Evolutionary conservation across 2,329 filamentous ascomycete genomes (phyloP), one percentile per base, ranked within the genome.

Genomic region (Aureobasidium sp.): DNA sequence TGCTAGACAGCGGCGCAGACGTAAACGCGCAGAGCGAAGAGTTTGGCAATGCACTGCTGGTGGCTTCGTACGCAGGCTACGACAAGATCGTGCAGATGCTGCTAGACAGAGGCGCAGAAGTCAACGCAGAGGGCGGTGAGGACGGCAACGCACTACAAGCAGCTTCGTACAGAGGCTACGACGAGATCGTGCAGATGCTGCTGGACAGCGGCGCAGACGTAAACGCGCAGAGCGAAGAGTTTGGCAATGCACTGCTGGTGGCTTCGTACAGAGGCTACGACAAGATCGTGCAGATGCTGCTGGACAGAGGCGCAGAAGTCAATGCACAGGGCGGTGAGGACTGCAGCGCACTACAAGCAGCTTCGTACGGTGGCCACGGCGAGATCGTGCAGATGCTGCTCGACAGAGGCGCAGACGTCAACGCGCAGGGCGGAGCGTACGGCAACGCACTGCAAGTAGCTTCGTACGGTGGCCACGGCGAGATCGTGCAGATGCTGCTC

Each of bases 351-450:
- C 41, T 60, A 6, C n/a, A 54, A 25, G 54, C 55, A 25, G 58
- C 57, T n/a, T 52, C 53, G 25, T 17, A n/a, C 17, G 17, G 27
- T 45, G 45, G 58, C 12, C 47, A 55, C 8, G 21, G 10, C n/a
- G 16, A 59, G 6, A 27, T 62, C 12, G 55, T 64, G 6, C 55
- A 58, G 29, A 47, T 59, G 11, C 57, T 64, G 2, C 44, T 65
- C 3, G 53, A 55, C 24, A 60, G 57, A 29, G 57, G 57, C 11
- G 60, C 61, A 8, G 58, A 65, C 39, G 56, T 63, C 48, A 61
- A 66, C 54, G 52, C 48, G 22, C n/a, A 11, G 2, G 12, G 14
- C 24, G 6, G 32, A 48, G 27, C 6, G n/a, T 38, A 38, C n/a
- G 35, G 35, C 16, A 38, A 38, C n/a, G 35, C 35, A 19, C 35